Evolutionary conservation across 2,329 filamentous ascomycete genomes (phyloP), one percentile per base, ranked within the genome.

Genomic region (Sporothrix globosa): DNA sequence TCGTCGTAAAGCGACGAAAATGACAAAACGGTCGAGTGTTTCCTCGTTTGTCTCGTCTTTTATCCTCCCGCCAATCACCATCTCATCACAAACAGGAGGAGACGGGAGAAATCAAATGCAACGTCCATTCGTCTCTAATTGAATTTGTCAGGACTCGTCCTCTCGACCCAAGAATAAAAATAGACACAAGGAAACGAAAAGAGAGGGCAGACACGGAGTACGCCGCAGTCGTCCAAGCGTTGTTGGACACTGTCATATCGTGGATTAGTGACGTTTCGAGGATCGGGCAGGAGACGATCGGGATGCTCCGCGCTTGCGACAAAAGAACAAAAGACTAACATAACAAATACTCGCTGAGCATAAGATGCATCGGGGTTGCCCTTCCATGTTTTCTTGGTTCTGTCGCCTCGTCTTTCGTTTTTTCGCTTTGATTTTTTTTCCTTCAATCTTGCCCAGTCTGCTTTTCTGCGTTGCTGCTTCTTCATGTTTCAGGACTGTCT

Each of bases 401-500:
- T 24, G 21, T 39, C 58, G 24, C 27, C 39, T 19, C 58, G 39
- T n/a, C 13, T 46, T 13, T 39, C 17, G 19, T 34, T 24, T n/a
- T 21, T 27, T 11, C 17, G 19, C 30, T 39, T 34, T 19, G 19
- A 7, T 39, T 19, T 41, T 41, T 30, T 53, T 39, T 14, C 19
- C 41, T 39, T 14, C 19, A 17, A 7, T n/a, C 58, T n/a, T 19
- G 24, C 24, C 61, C 17, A 27, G 27, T 10, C 17, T 21, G 19
- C 48, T 21, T 1, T 17, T 50, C 34, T 34, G 41, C 4, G 7
- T 10, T 24, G n/a, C 14, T 27, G 9, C 27, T 30, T 50, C 53
- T 53, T 10, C 39, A 34, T 61, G 70, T 71, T 71, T 71, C 70
- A 71, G 60, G 67, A 67, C 70, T 69, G 70, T 71, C 67, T 71